Base-by-base conservation (phyloP, 495 filamentous ascomycete species). In the Tuber brumale region DNA sequence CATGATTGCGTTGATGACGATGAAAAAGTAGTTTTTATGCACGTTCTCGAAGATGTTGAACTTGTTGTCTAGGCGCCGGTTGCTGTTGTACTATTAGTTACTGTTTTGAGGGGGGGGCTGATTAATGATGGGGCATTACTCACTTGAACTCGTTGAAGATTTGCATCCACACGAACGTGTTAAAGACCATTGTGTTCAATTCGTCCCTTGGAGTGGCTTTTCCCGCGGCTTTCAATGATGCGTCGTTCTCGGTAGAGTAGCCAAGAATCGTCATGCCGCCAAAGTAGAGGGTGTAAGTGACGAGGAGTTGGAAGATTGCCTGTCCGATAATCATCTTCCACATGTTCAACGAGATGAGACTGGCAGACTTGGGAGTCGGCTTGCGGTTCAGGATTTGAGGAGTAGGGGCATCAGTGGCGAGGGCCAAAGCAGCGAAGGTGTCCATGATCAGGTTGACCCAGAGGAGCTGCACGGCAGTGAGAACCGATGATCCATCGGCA, bases 391-490 rank as follows among this genome's bases (percentile, higher is more conserved):
- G 85, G 69, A 96, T 92, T 74, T 91, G 90, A 61, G 91, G 90
- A 0, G 90, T 91, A 41, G 93, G 93, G 45, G 92, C 91, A 79
- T 97, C 93, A 10, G 93, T 97, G 18, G 93, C 94, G 70, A 97
- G 86, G 42, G 93, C 93, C 21, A 97, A 86, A 23, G 93, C 93
- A 41, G 93, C 93, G 77, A 97, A 93, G 0, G 93, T 95, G 79
- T 97, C 93, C 94, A 97, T 97, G 83, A 97, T 96, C 76, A 97
- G 86, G 79, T 97, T 97, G 77, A 97, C 92, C 93, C 93, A 97
- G 23, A 97, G 87, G 39, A 97, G 87, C 85, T 97, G 93, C 27
- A 97, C 93, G 12, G 93, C 93, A 7, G 88, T 95, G 45, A 97
- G 85, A 70, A 96, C 93, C 70, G 92, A 92, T 43, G 87, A 83